Conservation (phyloP, 1,139 yeast genomes). For the Nakaseomyces uthaithaninus region DNA sequence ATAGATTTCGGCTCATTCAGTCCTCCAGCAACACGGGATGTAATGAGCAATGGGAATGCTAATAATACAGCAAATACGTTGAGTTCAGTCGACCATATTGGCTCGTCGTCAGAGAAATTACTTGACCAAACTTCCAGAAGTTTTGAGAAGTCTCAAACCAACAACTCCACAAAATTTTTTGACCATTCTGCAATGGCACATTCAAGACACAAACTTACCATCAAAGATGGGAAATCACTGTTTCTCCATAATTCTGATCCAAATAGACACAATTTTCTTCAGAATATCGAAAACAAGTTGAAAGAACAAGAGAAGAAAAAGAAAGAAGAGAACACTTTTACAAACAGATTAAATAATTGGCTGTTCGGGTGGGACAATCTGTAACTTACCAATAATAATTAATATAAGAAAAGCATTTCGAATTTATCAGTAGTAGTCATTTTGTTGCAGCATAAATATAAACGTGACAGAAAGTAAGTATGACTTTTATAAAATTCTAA, state of each 20-base stretch:
- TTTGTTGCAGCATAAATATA: too few species aligned
- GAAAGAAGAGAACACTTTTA: slow-evolving; percentile 8
- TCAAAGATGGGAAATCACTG: slow-evolving; percentile 29
- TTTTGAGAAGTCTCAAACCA: neutral
- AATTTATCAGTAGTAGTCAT: too few species aligned
- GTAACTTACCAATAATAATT: too few species aligned
- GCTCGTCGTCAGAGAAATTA: neutral
- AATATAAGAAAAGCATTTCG: too few species aligned
- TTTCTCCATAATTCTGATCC: slow-evolving; percentile 26
- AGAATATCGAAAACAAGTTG: slow-evolving; percentile 29
- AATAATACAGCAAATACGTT: slow-evolving; percentile 9
- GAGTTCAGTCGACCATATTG: slow-evolving; percentile 15
- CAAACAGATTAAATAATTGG: slow-evolving; percentile 32
- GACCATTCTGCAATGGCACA: slow-evolving; percentile 5
- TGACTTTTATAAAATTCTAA: too few species aligned
- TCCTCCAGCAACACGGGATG: neutral
- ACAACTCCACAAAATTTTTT: neutral
- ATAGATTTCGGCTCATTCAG: slow-evolving; percentile 8
- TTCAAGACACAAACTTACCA: slow-evolving; percentile 15
- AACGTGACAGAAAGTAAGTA: too few species aligned
- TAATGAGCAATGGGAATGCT: neutral
- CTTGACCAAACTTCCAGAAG: neutral
- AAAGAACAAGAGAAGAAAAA: slow-evolving; percentile 26
- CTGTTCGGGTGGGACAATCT: slow-evolving; percentile 52
- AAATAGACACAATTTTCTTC: slow-evolving; percentile 25